Percentiles rank a stretch among this genome's conserved stretches.
Evolutionary conservation across 2,329 filamentous ascomycete species (phyloP).

Genomic region (Alternaria sp.): DNA sequence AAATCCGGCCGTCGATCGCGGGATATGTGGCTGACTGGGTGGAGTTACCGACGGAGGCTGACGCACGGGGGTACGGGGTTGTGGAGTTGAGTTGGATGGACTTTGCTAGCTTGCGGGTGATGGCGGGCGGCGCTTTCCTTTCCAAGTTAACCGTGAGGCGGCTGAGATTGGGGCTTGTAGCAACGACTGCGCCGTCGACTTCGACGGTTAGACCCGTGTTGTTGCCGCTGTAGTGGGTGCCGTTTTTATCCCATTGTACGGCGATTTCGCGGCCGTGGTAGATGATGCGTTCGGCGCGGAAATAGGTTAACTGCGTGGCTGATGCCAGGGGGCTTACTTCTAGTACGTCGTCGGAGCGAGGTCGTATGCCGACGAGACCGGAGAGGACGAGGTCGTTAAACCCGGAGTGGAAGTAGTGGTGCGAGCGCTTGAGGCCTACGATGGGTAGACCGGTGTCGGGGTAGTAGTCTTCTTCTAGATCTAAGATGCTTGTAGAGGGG

Average conservation of each 20-base stretch:
- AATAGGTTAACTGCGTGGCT: slow-evolving; percentile 46
- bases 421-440: slow-evolving; percentile 52
- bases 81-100: slow-evolving; percentile 45
- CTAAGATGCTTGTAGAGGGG: slow-evolving; percentile 35
- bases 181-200: slow-evolving; percentile 44
- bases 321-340: slow-evolving; percentile 50
- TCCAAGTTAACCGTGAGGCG: slow-evolving; percentile 33
- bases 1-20: slow-evolving; percentile 50
- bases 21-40: slow-evolving; percentile 40
- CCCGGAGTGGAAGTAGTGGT: slow-evolving; percentile 57
- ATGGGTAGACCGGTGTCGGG: slow-evolving; percentile 52
- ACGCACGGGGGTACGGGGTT: slow-evolving; percentile 41
- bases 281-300: slow-evolving; percentile 50
- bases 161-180: slow-evolving; percentile 33
- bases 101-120: slow-evolving; percentile 44
- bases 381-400: slow-evolving; percentile 52
- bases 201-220: slow-evolving; percentile 43
- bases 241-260: slow-evolving; percentile 52
- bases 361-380: slow-evolving; percentile 53
- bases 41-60: slow-evolving; percentile 34
- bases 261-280: slow-evolving; percentile 54
- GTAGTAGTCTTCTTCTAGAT: slow-evolving; percentile 55
- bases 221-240: slow-evolving; percentile 36
- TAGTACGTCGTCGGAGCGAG: slow-evolving; percentile 47
- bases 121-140: slow-evolving; percentile 27